Evolutionary conservation across 2,329 filamentous ascomycete species (phyloP), one percentile per base, ranked within the genome.

Genomic region (Cryoendolithus antarcticus): DNA sequence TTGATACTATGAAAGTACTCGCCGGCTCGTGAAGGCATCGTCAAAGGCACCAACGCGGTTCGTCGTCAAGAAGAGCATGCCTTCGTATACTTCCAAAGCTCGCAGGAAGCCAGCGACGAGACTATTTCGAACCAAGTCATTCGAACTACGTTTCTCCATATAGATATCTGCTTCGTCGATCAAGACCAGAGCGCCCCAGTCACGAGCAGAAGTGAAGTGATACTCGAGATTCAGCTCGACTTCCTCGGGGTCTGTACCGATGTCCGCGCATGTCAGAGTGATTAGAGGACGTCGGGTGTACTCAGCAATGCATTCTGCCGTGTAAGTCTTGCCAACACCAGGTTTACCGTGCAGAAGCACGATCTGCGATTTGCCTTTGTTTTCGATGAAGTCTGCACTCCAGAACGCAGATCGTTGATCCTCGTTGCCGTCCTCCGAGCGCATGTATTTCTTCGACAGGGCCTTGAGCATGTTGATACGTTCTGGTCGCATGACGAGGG

Each of bases 151-250:
- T 56, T 82, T 80, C 63, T 89, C 82, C 6, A 93, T 65, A 61
- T 86, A 86, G 3, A 85, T 79, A 49, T 86, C 82, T 2, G 80
- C 83, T 61, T 91, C 85, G 50, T 91, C 84, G 1, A 93, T 72
- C 2, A 91, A 71, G 0, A 93, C 28, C 21, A 36, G 8, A 24
- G 24, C 30, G 13, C 65, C 62, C 70, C 71, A 74, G 10, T 62
- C 61, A 1, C 63, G 61, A 2, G 67, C 69, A 42, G 71, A 62
- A 41, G 63, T 57, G 31, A 75, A 69, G 24, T 64, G 60, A 24
- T 59, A 56, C 39, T 64, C 62, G 40, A 75, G 54, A 32, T 66
- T 64, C n/a, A 59, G 51, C n/a, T 70, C 69, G 4, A 74, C 56
- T 3, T 55, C 48, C 2, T 57, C 56, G 1, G 69, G 58, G 27